Conservation (phyloP, 441 rosid species). For the Pelargonium fulgidum region DNA sequence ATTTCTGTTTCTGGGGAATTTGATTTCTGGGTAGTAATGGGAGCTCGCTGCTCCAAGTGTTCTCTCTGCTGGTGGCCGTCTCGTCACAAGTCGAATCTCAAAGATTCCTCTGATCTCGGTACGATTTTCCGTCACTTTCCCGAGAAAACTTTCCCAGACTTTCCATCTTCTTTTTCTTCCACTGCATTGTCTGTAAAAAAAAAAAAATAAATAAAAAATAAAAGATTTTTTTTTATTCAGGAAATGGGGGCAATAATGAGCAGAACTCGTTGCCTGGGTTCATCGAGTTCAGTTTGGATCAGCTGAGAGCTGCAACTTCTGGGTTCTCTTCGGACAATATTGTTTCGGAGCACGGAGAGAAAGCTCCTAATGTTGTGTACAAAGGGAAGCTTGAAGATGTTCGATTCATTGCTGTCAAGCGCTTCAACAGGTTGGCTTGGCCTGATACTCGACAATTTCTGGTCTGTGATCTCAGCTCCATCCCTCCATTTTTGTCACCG, state of each 20-base stretch:
- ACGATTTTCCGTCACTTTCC: slow-evolving; percentile 27
- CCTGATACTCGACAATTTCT: slow-evolving; percentile 93
- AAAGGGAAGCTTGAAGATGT: slow-evolving; percentile 67
- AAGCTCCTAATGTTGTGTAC: slow-evolving; percentile 94
- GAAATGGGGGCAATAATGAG: slow-evolving; percentile 40
- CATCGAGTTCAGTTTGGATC: slow-evolving; percentile 70
- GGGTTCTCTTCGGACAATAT: slow-evolving; percentile 68
- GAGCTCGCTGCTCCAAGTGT: slow-evolving; percentile 84
- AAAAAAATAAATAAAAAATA: too few species aligned
- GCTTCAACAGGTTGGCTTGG: slow-evolving; percentile 87
- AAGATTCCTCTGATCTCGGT: slow-evolving; percentile 71
- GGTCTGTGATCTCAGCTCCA: slow-evolving; percentile 27
- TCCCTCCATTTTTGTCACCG: neutral
- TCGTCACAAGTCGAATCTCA: slow-evolving; percentile 54
- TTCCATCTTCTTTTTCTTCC: too few species aligned
- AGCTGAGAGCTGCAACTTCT: slow-evolving; percentile 63
- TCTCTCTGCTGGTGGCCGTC: slow-evolving; percentile 86
- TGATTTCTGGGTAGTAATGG: slow-evolving; percentile 37
- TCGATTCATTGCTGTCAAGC: slow-evolving; percentile 69
- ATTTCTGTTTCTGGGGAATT: too few species aligned
- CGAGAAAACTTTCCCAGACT: neutral
- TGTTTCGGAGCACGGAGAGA: slow-evolving; percentile 91
- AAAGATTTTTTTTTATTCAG: slow-evolving; percentile 31
- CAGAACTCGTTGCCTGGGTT: slow-evolving; percentile 46
- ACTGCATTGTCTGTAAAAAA: too few species aligned